Evolutionary conservation across 2,329 filamentous ascomycete species (phyloP).

Genomic region (Pseudocercospora ulei): DNA sequence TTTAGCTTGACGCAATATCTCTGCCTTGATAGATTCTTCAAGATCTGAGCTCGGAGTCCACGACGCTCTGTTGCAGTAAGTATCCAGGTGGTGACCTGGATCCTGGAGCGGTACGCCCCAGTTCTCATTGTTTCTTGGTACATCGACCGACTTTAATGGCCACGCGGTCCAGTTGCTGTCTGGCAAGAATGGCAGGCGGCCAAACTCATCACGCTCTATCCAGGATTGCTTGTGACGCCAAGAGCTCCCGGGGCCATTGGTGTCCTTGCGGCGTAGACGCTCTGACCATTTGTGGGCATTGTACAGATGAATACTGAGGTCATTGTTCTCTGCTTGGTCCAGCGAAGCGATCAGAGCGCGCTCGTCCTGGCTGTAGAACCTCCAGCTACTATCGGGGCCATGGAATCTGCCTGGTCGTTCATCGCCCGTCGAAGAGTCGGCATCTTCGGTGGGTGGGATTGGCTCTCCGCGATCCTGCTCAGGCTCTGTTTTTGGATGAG

Average conservation of each 20-base stretch:
- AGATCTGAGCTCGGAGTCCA: conserved; percentile 51
- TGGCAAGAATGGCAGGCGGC: conserved; percentile 37
- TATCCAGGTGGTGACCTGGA: conserved; percentile 14
- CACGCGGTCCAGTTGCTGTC: conserved; percentile 69
- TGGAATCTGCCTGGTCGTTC: conserved; percentile 55
- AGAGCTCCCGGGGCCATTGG: conserved; percentile 12
- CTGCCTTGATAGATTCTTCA: conserved; percentile 59
- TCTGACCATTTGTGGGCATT: conserved; percentile 62
- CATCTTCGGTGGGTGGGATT: background rate
- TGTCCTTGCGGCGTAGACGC: conserved; percentile 28
- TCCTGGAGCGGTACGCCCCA: conserved; percentile 34
- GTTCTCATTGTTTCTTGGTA: conserved; percentile 51
- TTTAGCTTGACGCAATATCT: conserved; percentile 58
- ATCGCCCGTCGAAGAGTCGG: conserved; percentile 15
- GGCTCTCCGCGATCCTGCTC: conserved; percentile 3
- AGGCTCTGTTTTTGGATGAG: conserved; percentile 4
- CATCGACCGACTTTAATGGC: conserved; percentile 57
- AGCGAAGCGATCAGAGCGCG: conserved; percentile 55
- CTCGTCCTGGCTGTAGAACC: conserved; percentile 51
- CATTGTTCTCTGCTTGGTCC: conserved; percentile 52
- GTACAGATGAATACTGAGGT: conserved; percentile 69
- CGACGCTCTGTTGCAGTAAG: conserved; percentile 16
- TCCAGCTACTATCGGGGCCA: conserved; percentile 61
- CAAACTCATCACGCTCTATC: conserved; percentile 31
- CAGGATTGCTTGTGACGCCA: conserved; percentile 39